Evolutionary conservation across 768 basidiomycete genomes (phyloP), one percentile per base, ranked within the genome.

Genomic region (Naematelia aurantialba): DNA sequence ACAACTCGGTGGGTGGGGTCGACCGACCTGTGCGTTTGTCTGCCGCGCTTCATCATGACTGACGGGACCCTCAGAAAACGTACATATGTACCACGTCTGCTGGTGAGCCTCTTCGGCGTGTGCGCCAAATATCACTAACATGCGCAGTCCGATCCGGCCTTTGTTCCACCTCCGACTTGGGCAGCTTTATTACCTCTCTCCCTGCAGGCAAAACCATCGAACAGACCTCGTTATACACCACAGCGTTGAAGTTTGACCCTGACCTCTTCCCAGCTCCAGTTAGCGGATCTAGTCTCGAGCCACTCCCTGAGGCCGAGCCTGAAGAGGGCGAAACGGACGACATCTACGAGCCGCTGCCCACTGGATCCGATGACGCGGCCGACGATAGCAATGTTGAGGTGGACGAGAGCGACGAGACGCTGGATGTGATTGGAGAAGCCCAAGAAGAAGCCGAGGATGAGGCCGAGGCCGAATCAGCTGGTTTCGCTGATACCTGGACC

Each of bases 191-290:
- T 66, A 80, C 93, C 56, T 81, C 85, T 69, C 80, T 89, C 5
- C 87, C 91, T 1, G 69, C 78, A 22, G 85, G 82, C 29, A 85
- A 82, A 63, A 74, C 82, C 21, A 66, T 87, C 25, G 83, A 86
- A 58, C 80, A 87, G 30, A 92, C 93, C 2, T 87, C 84, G 63
- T 91, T 98, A 73, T 97, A 88, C 89, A 88, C 89, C 1, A 85
- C 88, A 3, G 83, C 89, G 25, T 82, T 98, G 21, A 71, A 80
- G 80, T 75, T 86, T 89, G 63, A 70, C 24, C 45, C 58, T n/a
- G 47, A 42, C 3, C 59, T 59, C 17, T 65, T 61, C 50, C 58
- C 55, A 27, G 52, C 53, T 25, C 44, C 61, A 8, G 34, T 39
- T 22, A 39, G 39, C 44, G 24, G 22, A 1, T 45, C 31, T 4